Evolutionary conservation across 208 protist genomes (phyloP).

Genomic region (Phytomonas sp.): DNA sequence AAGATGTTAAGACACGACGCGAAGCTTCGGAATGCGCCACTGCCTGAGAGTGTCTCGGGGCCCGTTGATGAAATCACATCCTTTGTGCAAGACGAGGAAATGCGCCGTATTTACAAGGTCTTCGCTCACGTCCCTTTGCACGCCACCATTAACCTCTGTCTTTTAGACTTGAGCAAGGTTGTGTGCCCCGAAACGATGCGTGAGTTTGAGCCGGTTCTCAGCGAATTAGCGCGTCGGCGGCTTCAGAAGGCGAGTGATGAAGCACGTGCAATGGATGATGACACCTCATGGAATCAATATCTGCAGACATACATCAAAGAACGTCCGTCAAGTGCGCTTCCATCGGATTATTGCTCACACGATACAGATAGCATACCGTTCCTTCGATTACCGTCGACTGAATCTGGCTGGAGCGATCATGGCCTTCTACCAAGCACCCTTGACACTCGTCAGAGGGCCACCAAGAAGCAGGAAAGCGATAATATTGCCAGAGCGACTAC

Average conservation of each 20-base stretch:
- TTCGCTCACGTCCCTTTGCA: slow-evolving; percentile 77
- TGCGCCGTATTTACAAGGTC: slow-evolving; percentile 61
- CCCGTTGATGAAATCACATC: slow-evolving; percentile 51
- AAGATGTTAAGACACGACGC: slow-evolving; percentile 80
- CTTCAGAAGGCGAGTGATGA: slow-evolving; percentile 17
- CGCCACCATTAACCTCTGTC: slow-evolving; percentile 63
- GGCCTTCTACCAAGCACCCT: slow-evolving; percentile 55
- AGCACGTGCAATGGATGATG: slow-evolving; percentile 21
- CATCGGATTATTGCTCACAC: slow-evolving; percentile 38
- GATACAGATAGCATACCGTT: slow-evolving; percentile 41
- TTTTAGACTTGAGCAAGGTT: slow-evolving; percentile 50
- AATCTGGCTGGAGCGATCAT: slow-evolving; percentile 30
- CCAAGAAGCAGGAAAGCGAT: slow-evolving; percentile 30
- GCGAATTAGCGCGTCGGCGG: slow-evolving; percentile 29
- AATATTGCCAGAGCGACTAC: not conserved
- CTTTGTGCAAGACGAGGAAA: slow-evolving; percentile 64
- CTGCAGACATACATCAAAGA: slow-evolving; percentile 31
- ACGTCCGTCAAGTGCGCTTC: not conserved
- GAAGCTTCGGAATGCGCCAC: slow-evolving; percentile 27
- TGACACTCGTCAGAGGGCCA: slow-evolving; percentile 62
- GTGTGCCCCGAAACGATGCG: slow-evolving; percentile 52
- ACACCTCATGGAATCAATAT: slow-evolving; percentile 68
- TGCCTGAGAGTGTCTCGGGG: slow-evolving; percentile 39
- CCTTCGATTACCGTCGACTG: slow-evolving; percentile 44
- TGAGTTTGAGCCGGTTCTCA: slow-evolving; percentile 35